A percentile compares a stretch with the other conserved stretches of the same genome.
Conservation (phyloP, 2,329 filamentous ascomycete genomes). For the Raffaelea ambrosiae region DNA sequence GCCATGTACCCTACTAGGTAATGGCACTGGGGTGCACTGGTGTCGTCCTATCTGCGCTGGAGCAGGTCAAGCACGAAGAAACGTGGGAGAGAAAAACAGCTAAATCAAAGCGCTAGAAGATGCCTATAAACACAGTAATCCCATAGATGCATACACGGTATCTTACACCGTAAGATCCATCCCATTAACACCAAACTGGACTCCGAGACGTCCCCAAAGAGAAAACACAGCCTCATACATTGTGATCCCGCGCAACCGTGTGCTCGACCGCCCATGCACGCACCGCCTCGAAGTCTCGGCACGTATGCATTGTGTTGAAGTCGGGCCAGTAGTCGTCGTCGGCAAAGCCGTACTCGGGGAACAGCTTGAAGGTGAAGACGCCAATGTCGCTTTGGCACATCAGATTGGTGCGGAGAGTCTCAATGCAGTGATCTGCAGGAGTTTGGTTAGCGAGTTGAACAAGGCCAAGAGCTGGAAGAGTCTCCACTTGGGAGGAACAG, state of each 20-base stretch:
- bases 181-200: too few relatives aligned
- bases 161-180: too few relatives aligned
- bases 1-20: too few relatives aligned
- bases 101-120: too few relatives aligned
- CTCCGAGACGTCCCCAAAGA: too few relatives aligned
- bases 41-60: too few relatives aligned
- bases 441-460: conserved; percentile 5
- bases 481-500: too few relatives aligned
- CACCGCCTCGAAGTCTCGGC: conserved; percentile 44
- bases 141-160: too few relatives aligned
- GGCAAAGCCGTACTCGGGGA: conserved; percentile 30
- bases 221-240: conserved; percentile 15
- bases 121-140: too few relatives aligned
- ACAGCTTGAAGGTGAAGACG: conserved; percentile 43
- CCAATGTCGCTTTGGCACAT: conserved; percentile 48
- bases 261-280: conserved; percentile 43
- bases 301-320: conserved; percentile 44
- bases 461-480: conserved; percentile 1
- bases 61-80: too few relatives aligned
- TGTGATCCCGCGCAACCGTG: conserved; percentile 31
- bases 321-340: conserved; percentile 44
- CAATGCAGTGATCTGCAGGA: conserved; percentile 42
- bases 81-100: too few relatives aligned
- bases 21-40: too few relatives aligned
- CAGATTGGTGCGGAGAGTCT: conserved; percentile 41